Conservation (phyloP, 176 grass and related monocot species). For the Carex scoparia region DNA sequence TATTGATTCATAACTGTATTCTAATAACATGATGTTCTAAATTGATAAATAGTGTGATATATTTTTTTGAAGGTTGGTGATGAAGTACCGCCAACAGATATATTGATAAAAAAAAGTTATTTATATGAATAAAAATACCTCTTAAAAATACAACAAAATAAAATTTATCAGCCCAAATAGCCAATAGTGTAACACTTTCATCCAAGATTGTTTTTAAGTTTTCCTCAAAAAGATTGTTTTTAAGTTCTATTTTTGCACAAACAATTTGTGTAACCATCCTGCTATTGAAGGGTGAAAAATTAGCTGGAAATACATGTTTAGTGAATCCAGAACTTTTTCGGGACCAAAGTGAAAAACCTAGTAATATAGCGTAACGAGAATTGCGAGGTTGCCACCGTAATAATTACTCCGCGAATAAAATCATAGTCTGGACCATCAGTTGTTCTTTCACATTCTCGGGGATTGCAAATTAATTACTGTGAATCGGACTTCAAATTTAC, state of each 20-base stretch:
- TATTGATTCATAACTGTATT: no score
- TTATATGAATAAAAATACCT: no score
- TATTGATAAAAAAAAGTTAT: no score
- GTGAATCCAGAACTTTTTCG: background rate
- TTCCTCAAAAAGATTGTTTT: background rate
- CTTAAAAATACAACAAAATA: no score
- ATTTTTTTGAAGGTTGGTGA: no score
- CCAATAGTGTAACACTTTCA: no score
- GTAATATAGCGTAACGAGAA: background rate
- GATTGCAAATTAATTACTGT: slow-evolving; percentile 16
- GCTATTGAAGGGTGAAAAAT: no score
- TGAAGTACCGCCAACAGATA: no score
- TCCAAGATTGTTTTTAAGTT: background rate
- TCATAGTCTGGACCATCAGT: slow-evolving; percentile 10
- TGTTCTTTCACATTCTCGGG: slow-evolving; percentile 1
- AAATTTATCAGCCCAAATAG: no score
- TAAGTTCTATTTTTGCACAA: background rate
- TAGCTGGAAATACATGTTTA: background rate
- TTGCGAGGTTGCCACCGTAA: slow-evolving; percentile 20
- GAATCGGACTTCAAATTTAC: slow-evolving; percentile 24
- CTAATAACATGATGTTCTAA: no score
- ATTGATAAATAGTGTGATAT: no score
- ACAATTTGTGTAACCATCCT: background rate
- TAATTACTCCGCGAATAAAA: slow-evolving; percentile 7
- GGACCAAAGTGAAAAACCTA: background rate